Conservation (phyloP, 129 eudicot genomes). For the Flaveria robusta region DNA sequence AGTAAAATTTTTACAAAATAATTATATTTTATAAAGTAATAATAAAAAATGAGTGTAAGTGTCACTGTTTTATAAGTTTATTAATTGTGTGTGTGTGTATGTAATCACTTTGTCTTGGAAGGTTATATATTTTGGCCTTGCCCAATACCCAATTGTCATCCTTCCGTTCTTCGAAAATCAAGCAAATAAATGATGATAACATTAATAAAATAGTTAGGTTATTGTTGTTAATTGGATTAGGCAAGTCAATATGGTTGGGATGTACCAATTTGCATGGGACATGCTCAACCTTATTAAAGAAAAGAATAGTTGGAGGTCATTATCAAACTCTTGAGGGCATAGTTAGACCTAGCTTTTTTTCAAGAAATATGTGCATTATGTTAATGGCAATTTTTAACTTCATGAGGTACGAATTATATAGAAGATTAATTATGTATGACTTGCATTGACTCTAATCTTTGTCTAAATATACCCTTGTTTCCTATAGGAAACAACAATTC, state of each 20-base stretch:
- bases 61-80: too few species aligned
- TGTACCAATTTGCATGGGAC: conserved; percentile 33
- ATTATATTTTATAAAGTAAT: too few species aligned
- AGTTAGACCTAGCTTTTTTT: not conserved
- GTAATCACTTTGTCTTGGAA: not conserved
- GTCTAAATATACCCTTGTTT: not conserved
- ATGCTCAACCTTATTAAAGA: conserved; percentile 41
- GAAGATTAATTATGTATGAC: not conserved
- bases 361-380: conserved; percentile 24
- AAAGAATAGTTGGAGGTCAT: conserved; percentile 36
- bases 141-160: too few species aligned
- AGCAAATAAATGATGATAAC: not conserved
- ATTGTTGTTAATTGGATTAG: conserved; percentile 30
- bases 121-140: not conserved
- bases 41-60: too few species aligned
- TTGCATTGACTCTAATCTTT: not conserved
- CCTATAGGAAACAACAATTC: not conserved
- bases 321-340: conserved; percentile 29
- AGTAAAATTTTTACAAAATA: too few species aligned
- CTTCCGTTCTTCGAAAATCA: not conserved
- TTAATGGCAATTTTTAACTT: not conserved
- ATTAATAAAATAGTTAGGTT: not conserved
- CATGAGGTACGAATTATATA: conserved; percentile 10
- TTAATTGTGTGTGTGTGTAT: too few species aligned
- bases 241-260: conserved; percentile 43